phyloP scores from a whole-genome alignment of 2,329 filamentous ascomycete species.

The Pseudogymnoascus sp. region DNA sequence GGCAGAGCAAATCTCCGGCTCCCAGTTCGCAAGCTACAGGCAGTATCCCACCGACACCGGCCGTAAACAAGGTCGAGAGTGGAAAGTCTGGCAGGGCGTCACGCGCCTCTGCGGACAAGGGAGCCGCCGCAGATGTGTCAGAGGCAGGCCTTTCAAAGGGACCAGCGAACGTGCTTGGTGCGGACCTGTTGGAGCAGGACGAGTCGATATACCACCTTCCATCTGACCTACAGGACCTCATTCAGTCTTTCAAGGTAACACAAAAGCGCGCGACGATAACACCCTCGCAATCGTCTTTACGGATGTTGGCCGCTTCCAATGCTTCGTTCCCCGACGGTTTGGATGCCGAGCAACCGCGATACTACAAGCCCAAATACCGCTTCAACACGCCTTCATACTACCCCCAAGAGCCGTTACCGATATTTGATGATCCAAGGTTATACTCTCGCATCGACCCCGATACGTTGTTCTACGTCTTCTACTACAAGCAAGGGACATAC shows the following conservation, averaged over 20 bases:
- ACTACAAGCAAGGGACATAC: conserved; percentile 94
- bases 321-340: conserved; percentile 60
- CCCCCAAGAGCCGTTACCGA: conserved; percentile 81
- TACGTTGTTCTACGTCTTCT: conserved; percentile 97
- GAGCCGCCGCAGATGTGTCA: conserved; percentile 27
- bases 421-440: conserved; percentile 83
- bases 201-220: conserved; percentile 93
- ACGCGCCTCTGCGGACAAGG: conserved; percentile 20
- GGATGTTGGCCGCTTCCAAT: conserved; percentile 69
- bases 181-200: conserved; percentile 38
- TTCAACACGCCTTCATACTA: conserved; percentile 77
- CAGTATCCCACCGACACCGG: conserved; percentile 38
- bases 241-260: conserved; percentile 82
- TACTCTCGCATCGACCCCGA: conserved; percentile 90
- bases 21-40: conserved; percentile 36
- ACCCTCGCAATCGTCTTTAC: conserved; percentile 57
- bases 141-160: conserved; percentile 26
- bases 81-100: conserved; percentile 18
- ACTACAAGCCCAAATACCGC: conserved; percentile 75
- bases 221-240: conserved; percentile 76
- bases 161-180: neutral
- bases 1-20: conserved; percentile 44
- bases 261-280: conserved; percentile 52
- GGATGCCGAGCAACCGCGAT: conserved; percentile 74
- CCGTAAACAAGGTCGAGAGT: conserved; percentile 37